Base-by-base conservation (phyloP, 805 yeast species). In the Nakazawaea sp. region DNA sequence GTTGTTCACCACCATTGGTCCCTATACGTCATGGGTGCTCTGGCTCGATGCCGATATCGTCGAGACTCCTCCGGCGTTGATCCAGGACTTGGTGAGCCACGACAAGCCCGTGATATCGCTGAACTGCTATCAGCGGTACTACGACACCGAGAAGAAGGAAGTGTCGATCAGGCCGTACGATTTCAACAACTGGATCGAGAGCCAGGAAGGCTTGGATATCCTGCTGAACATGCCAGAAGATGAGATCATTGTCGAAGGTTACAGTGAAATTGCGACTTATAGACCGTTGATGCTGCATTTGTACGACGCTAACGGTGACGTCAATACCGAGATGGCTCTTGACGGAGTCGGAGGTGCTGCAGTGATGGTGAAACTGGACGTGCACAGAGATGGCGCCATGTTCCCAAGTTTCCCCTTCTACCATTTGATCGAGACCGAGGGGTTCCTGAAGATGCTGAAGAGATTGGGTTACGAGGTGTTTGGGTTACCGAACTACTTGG, bases 321-420 rank as follows among this genome's bases (percentile, higher is more conserved):
- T 53, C 10, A 66, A 70, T 46, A 71, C 78, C 3, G 90, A 81
- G 53, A 81, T 92, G 84, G 75, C 74, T 32, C 69, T 92, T 42
- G 97, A 92, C 58, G 98, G 99, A 56, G 97, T 92, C 41, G 98
- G 98, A 37, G 97, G 97, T 45, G 95, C 97, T 17, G 95, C 97
- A 30, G 79, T 95, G 23, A 58, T 92, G 62, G 99, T 92, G 21
- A 87, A 90, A 55, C 95, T 97, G 9, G 97, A 89, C 48, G 99
- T 92, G 37, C 99, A 92, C 61, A 74, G 98, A 57, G 98, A 92
- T 59, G 99, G 99, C 35, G 97, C 97, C 38, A 90, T 92, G 97
- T 92, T 92, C 75, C 98, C 99, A 13, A 85, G 94, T 34, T 92
- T 92, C 75, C 92, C 98, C 43, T 92, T 92, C 68, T 89, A 90